Conservation (phyloP, 2,329 filamentous ascomycete genomes). For the Exophiala viscosa region DNA sequence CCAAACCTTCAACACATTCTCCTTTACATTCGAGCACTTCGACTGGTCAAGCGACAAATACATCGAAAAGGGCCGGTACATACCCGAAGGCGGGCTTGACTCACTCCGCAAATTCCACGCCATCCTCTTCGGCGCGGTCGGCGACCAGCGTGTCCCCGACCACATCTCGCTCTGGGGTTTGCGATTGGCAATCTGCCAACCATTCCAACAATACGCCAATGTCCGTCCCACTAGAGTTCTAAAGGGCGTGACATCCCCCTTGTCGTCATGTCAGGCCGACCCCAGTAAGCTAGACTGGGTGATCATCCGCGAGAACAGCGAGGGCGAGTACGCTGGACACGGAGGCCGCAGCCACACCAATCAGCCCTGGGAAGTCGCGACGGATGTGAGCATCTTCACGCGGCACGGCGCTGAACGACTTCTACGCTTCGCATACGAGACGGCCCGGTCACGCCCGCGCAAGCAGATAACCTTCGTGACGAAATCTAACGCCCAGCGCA, state of each 20-base stretch:
- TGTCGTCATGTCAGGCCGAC: constrained; percentile 33
- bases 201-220: constrained; percentile 67
- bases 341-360: constrained; percentile 60
- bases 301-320: constrained; percentile 64
- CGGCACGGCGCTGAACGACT: constrained; percentile 57
- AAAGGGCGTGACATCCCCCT: constrained; percentile 57
- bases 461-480: constrained; percentile 62
- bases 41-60: constrained; percentile 67
- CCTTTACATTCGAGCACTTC: constrained; percentile 58
- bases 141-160: constrained; percentile 61
- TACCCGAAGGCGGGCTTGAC: constrained; percentile 58
- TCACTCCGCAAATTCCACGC: constrained; percentile 59
- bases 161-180: constrained; percentile 66
- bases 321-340: constrained; percentile 64
- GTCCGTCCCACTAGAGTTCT: constrained; percentile 62
- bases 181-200: constrained; percentile 63
- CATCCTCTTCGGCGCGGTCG: constrained; percentile 66
- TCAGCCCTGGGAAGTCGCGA: constrained; percentile 58
- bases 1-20: constrained; percentile 53
- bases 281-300: constrained; percentile 64
- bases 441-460: constrained; percentile 53
- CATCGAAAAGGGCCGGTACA: constrained; percentile 63
- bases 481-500: constrained; percentile 63
- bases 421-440: constrained; percentile 62
- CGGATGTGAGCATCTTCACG: constrained; percentile 63